A percentile compares a stretch with the other conserved stretches of the same genome.
Evolutionary conservation across 257 asterid genomes (phyloP).

Genomic region (Salvia hispanica): DNA sequence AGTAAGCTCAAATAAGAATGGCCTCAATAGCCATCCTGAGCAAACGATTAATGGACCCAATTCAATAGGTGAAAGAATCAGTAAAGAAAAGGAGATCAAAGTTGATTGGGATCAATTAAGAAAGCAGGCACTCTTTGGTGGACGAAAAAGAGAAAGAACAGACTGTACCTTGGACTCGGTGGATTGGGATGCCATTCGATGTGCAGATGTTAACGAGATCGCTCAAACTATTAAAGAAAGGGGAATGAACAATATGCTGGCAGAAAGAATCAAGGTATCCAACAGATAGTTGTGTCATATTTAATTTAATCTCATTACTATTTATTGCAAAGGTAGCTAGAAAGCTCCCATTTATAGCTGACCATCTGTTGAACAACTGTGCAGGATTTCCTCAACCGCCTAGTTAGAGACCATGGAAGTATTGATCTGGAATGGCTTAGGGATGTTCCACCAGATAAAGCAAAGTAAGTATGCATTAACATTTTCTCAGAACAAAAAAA

Average conservation of each 20-base stretch:
- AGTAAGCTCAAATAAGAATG: constrained; percentile 46
- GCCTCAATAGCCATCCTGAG: constrained; percentile 28
- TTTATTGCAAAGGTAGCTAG: constrained; percentile 17
- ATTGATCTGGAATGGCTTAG: constrained; percentile 94
- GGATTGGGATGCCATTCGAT: constrained; percentile 91
- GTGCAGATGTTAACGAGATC: constrained; percentile 76
- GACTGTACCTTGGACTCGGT: constrained; percentile 72
- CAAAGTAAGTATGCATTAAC: constrained; percentile 59
- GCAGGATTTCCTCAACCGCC: constrained; percentile 85
- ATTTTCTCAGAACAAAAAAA: background rate
- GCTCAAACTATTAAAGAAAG: constrained; percentile 85
- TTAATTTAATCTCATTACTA: background rate
- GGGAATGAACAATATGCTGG: constrained; percentile 96
- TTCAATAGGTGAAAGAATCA: constrained; percentile 43
- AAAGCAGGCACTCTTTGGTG: constrained; percentile 46
- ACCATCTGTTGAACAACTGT: constrained; percentile 31
- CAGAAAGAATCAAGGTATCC: constrained; percentile 84
- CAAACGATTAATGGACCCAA: constrained; percentile 44
- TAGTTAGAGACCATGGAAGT: constrained; percentile 86
- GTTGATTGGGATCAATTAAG: constrained; percentile 80
- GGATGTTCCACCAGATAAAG: constrained; percentile 91
- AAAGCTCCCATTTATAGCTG: constrained; percentile 27
- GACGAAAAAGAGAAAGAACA: constrained; percentile 57
- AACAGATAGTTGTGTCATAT: constrained; percentile 9
- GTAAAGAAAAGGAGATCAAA: constrained; percentile 56